These are phyloP conservation scores for Botryotinia calthae DNA, from an alignment of 2,329 filamentous ascomycete species.

Conservation along the genomic window DNA sequence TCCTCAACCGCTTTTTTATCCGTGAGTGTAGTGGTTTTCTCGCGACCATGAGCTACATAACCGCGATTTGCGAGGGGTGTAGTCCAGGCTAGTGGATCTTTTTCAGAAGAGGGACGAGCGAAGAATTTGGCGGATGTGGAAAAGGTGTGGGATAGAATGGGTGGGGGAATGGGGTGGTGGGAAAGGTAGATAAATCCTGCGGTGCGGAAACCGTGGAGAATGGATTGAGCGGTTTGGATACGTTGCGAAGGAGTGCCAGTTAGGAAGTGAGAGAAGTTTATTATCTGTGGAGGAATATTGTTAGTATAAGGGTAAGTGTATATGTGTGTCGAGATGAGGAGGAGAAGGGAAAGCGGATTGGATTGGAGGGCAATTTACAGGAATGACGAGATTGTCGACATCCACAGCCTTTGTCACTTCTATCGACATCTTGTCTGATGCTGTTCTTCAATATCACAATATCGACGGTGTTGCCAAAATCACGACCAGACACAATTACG, in stretches of 20 bases:
- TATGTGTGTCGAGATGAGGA: conserved; percentile 21
- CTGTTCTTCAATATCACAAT: not conserved
- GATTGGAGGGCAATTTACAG: conserved; percentile 42
- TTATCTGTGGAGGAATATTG: conserved; percentile 51
- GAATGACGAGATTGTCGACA: conserved; percentile 54
- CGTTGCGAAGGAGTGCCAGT: conserved; percentile 59
- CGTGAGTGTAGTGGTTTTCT: conserved; percentile 32
- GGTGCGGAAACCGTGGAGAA: conserved; percentile 77
- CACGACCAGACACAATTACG: not conserved
- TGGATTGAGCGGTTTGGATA: conserved; percentile 63
- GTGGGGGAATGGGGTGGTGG: conserved; percentile 67
- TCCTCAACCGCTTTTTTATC: conserved; percentile 42
- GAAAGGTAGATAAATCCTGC: conserved; percentile 89
- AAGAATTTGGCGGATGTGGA: conserved; percentile 70
- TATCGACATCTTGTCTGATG: conserved; percentile 4
- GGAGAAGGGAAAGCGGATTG: not conserved
- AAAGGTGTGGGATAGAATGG: conserved; percentile 62
- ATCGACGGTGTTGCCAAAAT: not conserved
- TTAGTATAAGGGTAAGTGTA: not conserved
- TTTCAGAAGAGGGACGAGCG: conserved; percentile 53
- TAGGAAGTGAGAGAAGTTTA: conserved; percentile 75
- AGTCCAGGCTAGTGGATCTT: conserved; percentile 67
- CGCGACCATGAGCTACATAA: conserved; percentile 54
- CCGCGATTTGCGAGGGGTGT: conserved; percentile 71
- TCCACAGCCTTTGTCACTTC: conserved; percentile 41